A percentile compares a stretch with the other conserved stretches of the same genome.
Conservation (phyloP, 176 grass and related monocot species). For the Saccharum spontaneum region DNA sequence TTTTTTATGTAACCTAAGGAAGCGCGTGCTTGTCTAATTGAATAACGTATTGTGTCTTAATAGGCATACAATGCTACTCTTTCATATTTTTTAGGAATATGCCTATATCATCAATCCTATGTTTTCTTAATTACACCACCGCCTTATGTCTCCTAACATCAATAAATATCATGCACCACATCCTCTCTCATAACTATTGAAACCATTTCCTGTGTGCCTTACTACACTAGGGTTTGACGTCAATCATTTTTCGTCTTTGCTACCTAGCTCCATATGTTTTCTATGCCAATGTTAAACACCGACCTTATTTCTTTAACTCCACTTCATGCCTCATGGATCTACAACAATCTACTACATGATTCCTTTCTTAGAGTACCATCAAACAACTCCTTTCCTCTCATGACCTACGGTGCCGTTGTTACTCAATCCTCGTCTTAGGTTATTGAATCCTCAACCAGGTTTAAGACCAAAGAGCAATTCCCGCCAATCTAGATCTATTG, state of each 20-base stretch:
- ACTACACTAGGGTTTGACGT: background rate
- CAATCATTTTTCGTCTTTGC: rapidly evolving
- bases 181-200: background rate
- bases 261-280: background rate
- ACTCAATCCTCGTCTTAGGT: background rate
- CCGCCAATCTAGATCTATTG: background rate
- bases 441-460: background rate
- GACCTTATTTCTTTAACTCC: background rate
- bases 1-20: no score
- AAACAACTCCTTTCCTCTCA: background rate
- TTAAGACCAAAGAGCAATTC: no score
- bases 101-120: background rate
- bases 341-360: background rate
- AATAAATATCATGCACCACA: background rate
- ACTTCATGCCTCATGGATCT: background rate
- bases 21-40: no score
- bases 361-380: background rate
- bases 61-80: no score
- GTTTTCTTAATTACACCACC: rapidly evolving
- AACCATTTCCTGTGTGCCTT: background rate
- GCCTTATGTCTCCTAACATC: background rate
- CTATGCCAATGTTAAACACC: background rate
- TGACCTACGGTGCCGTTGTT: background rate
- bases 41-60: no score
- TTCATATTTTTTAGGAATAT: background rate